Base-by-base conservation (phyloP, 305 asterid genomes). In the Solanum aculeatissimum region DNA sequence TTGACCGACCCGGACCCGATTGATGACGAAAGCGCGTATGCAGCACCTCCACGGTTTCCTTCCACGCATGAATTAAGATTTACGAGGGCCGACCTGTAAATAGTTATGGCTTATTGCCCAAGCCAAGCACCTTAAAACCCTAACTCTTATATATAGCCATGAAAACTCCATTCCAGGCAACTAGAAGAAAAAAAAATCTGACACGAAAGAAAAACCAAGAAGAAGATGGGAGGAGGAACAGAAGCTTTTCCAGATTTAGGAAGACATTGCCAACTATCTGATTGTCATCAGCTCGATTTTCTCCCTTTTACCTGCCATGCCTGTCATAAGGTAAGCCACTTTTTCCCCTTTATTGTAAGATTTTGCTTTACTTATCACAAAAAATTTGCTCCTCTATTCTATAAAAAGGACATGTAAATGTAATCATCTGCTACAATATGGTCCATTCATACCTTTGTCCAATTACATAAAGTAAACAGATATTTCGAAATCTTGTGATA, bases 221-320 rank as follows among this genome's bases (percentile, higher is more conserved):
- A 71, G 53, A 69, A 78, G 18, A 85, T 91, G 95, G 91, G 84
- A 83, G 93, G 93, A 86, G 98, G 99, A 89, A 93, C 99, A n/a
- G 97, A 93, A 90, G 92, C 92, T 62, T 93, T 91, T 86, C 98
- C 98, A 32, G 97, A 94, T 80, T 88, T 96, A 86, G 99, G 99
- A 42, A 80, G 88, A 83, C 99, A 96, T 60, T 96, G 98, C 92
- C 91, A 94, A 60, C 89, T 82, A 9, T 62, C 92, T 25, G 93
- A 93, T 88, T 96, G 99, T 84, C 87, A 68, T 70, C 98, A 88
- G 42, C 98, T 96, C 89, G 98, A 96, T 91, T 96, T 96, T 87
- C 95, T 96, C 15, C 98, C 99, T 8, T 96, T 96, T 89, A 89
- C 91, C 21, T 96, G 98, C 79, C 88, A 91, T 88, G 93, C 92